These are phyloP conservation scores for Neckera pumila DNA, from an alignment of 225 moss, liverwort and hornwort species.

Conservation along the genomic window DNA sequence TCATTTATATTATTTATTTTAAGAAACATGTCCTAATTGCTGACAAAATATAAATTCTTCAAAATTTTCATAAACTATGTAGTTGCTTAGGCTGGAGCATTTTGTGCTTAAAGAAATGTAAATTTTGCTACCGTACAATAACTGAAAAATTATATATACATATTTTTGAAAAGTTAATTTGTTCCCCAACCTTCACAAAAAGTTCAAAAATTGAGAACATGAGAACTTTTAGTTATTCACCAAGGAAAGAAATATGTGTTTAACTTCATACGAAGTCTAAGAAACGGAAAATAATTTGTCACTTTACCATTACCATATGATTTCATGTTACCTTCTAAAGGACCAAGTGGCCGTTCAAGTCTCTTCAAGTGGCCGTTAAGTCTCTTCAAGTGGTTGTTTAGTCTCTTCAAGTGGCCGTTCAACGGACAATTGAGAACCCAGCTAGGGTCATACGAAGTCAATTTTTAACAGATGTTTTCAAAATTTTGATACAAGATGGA, in stretches of 20 bases:
- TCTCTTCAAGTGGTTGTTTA: no score
- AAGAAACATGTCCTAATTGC: not conserved
- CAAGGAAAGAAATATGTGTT: not conserved
- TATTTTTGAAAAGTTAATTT: not conserved
- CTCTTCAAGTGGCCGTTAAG: no score
- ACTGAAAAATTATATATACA: not conserved
- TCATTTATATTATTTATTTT: not conserved
- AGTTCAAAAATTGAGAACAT: not conserved
- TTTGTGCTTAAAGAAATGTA: rapidly evolving
- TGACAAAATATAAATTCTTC: not conserved
- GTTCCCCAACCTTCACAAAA: not conserved
- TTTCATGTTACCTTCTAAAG: not conserved
- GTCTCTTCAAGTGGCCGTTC: no score
- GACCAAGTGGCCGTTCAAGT: not conserved
- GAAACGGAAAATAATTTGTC: not conserved
- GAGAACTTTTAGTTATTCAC: not conserved
- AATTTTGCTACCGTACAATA: not conserved
- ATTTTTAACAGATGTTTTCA: no score
- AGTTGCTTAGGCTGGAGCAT: not conserved
- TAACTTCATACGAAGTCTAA: not conserved
- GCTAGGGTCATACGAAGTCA: no score
- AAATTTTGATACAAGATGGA: not conserved
- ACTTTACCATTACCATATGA: not conserved
- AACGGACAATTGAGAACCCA: not conserved
- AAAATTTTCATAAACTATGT: not conserved